Conservation (phyloP, 2,329 filamentous ascomycete species). For the Domatiomyces catenatus region DNA sequence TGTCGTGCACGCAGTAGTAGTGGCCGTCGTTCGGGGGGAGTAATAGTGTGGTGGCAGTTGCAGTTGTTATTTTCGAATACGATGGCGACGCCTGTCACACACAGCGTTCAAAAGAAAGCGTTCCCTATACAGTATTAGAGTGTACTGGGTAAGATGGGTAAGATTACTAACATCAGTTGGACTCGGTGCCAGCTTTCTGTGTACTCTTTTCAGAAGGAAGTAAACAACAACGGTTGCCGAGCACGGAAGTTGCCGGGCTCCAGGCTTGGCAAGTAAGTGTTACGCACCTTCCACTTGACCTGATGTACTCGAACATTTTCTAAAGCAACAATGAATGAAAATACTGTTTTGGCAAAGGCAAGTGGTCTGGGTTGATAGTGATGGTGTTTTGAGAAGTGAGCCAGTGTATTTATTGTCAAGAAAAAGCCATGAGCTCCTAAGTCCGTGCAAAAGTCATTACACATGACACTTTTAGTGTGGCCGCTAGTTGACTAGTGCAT, state of each 20-base stretch:
- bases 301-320: too few species aligned
- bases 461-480: too few species aligned
- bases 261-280: background rate
- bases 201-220: background rate
- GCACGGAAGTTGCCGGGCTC: background rate
- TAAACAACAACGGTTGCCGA: background rate
- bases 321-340: too few species aligned
- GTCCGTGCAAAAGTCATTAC: too few species aligned
- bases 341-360: too few species aligned
- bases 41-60: background rate
- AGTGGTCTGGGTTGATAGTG: too few species aligned
- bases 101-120: background rate
- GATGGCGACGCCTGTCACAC: background rate
- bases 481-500: too few species aligned
- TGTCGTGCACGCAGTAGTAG: background rate
- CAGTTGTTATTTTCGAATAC: background rate
- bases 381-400: too few species aligned
- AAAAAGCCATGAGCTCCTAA: too few species aligned
- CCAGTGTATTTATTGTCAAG: too few species aligned
- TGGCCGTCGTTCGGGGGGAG: background rate
- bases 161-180: too few species aligned
- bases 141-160: too few species aligned
- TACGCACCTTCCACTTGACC: background rate
- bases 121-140: background rate
- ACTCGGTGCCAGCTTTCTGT: background rate